phyloP scores from a whole-genome alignment of 2,329 filamentous ascomycete genomes.

The Colletotrichum liriopes region DNA sequence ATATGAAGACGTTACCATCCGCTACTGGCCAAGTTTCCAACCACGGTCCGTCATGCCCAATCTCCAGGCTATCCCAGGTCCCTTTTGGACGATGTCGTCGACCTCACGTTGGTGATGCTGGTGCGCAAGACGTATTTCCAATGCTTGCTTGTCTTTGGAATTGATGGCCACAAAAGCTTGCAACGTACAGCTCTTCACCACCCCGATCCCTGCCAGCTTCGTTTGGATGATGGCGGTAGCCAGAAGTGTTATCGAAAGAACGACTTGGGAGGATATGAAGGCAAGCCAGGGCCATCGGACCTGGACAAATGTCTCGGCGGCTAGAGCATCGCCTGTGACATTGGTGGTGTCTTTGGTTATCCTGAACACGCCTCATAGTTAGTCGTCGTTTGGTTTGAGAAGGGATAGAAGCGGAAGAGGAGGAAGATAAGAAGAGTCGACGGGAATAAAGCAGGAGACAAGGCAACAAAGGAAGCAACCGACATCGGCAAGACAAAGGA shows the following conservation, averaged over 20 bases:
- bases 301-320: slow-evolving; percentile 31
- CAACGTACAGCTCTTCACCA: slow-evolving; percentile 42
- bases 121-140: not conserved
- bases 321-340: slow-evolving; percentile 17
- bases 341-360: slow-evolving; percentile 10
- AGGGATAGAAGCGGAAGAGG: too few species aligned
- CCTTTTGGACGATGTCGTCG: not conserved
- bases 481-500: not conserved
- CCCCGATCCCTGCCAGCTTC: slow-evolving; percentile 31
- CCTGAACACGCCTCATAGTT: not conserved
- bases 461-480: not conserved
- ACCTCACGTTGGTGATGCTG: slow-evolving; percentile 1
- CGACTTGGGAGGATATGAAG: slow-evolving; percentile 42
- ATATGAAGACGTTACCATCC: not conserved
- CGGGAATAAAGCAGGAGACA: not conserved
- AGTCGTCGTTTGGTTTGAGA: not conserved
- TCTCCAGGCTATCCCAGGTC: not conserved
- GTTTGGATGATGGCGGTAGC: slow-evolving; percentile 35
- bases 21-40: slow-evolving; percentile 1
- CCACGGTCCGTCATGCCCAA: slow-evolving; percentile 5
- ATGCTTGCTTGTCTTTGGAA: not conserved
- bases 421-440: not conserved
- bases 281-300: slow-evolving; percentile 44
- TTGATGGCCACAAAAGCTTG: slow-evolving; percentile 7
- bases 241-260: slow-evolving; percentile 38